Evolutionary conservation across 163 green algal species (phyloP).

Genomic region (Volvox carteri): DNA sequence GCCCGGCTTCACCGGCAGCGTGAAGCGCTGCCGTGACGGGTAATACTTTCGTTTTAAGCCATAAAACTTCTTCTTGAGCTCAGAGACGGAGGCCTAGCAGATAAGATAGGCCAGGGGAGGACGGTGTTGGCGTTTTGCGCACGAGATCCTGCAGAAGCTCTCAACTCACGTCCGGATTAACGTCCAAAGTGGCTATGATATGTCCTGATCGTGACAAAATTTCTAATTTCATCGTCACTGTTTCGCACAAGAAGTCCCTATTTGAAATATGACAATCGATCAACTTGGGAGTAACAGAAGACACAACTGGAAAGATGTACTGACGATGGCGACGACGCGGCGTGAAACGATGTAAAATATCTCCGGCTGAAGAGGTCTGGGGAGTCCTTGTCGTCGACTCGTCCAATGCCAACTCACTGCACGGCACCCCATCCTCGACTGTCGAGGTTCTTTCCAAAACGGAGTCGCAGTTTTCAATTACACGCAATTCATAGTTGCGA

Average conservation of each 20-base stretch:
- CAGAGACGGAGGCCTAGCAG: conserved; percentile 79
- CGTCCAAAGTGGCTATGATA: conserved; percentile 58
- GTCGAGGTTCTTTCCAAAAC: not conserved
- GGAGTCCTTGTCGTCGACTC: too few relatives aligned
- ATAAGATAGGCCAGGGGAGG: not conserved
- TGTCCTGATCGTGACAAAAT: conserved; percentile 63
- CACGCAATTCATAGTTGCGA: too few relatives aligned
- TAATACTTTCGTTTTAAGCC: conserved; percentile 78
- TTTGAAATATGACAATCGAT: not conserved
- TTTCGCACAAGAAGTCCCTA: not conserved
- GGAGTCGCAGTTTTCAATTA: too few relatives aligned
- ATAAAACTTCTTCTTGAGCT: conserved; percentile 87
- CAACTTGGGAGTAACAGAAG: too few relatives aligned
- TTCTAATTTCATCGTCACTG: conserved; percentile 58
- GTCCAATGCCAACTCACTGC: not conserved
- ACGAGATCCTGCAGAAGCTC: not conserved
- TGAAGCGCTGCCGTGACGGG: conserved; percentile 86
- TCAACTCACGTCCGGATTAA: conserved; percentile 65
- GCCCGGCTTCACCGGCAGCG: conserved; percentile 77
- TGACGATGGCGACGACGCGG: too few relatives aligned
- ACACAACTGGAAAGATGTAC: too few relatives aligned
- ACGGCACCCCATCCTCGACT: too few relatives aligned
- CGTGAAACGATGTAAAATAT: too few relatives aligned
- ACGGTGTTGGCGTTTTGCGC: conserved; percentile 8
- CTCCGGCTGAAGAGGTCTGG: too few relatives aligned